phyloP scores from a whole-genome alignment of 2,329 filamentous ascomycete genomes.

The Karstenula rhodostoma region DNA sequence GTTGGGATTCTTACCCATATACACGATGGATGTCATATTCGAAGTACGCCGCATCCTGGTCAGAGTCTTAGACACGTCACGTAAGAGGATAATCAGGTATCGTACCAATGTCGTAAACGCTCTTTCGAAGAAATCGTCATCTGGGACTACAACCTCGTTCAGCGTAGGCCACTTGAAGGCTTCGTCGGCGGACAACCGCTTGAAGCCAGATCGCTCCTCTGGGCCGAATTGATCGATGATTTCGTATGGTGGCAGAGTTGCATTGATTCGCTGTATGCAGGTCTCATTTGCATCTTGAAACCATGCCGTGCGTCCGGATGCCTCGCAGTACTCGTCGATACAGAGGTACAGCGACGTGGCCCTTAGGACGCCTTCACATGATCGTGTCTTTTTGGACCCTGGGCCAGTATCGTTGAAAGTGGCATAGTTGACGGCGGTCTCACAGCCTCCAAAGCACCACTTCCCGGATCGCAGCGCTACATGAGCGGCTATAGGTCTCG shows the following conservation, averaged over 20 bases:
- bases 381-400: conserved; percentile 35
- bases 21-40: conserved; percentile 40
- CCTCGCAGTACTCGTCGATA: conserved; percentile 34
- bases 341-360: conserved; percentile 42
- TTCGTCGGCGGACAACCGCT: conserved; percentile 29
- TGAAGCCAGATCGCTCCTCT: conserved; percentile 26
- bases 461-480: conserved; percentile 29
- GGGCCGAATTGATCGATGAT: conserved; percentile 33
- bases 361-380: conserved; percentile 37
- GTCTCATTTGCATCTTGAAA: conserved; percentile 28
- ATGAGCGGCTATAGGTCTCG: conserved; percentile 20
- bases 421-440: conserved; percentile 37
- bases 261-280: conserved; percentile 33
- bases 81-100: neutral
- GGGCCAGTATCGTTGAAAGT: conserved; percentile 44
- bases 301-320: conserved; percentile 27
- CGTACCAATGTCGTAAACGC: conserved; percentile 42
- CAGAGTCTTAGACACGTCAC: conserved; percentile 1
- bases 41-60: conserved; percentile 36
- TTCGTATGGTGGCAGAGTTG: conserved; percentile 35
- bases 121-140: conserved; percentile 31
- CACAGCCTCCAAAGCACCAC: conserved; percentile 42
- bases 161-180: conserved; percentile 28
- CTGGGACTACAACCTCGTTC: conserved; percentile 32
- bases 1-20: conserved; percentile 32